Evolutionary conservation across 495 filamentous ascomycete genomes (phyloP).

Genomic region (Aspergillus saccharolyticus): DNA sequence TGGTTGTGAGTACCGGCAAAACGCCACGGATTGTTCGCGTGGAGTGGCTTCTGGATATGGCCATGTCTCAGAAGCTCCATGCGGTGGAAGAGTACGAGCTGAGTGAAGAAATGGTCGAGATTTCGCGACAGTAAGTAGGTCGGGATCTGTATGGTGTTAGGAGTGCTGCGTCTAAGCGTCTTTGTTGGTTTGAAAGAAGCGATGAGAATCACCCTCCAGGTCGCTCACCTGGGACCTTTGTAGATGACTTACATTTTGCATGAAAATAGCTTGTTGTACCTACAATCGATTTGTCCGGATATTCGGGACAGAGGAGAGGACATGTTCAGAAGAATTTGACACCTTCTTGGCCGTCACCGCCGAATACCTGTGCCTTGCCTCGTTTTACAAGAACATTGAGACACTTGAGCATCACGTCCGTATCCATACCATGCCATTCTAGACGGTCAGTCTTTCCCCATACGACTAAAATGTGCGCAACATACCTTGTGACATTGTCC

Average conservation of each 20-base stretch:
- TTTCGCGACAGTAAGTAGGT: slow-evolving; percentile 22
- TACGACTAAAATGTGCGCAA: neutral
- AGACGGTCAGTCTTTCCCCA: neutral
- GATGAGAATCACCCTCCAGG: slow-evolving; percentile 2
- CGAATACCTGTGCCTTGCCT: slow-evolving; percentile 91
- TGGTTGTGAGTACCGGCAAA: slow-evolving; percentile 67
- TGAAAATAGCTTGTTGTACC: slow-evolving; percentile 8
- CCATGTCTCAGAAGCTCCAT: slow-evolving; percentile 74
- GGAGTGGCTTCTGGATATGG: slow-evolving; percentile 86
- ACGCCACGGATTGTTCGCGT: slow-evolving; percentile 68
- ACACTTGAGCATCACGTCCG: slow-evolving; percentile 70
- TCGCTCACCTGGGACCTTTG: slow-evolving; percentile 8
- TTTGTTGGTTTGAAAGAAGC: neutral
- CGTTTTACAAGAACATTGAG: slow-evolving; percentile 75
- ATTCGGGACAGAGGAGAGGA: neutral
- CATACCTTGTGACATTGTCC: slow-evolving; percentile 53
- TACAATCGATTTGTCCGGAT: neutral
- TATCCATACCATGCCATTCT: slow-evolving; percentile 89
- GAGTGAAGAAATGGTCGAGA: slow-evolving; percentile 30
- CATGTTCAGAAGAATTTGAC: slow-evolving; percentile 91
- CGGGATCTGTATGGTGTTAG: neutral
- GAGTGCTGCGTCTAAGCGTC: slow-evolving; percentile 10
- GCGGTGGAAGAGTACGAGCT: slow-evolving; percentile 60
- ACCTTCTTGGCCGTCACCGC: slow-evolving; percentile 74
- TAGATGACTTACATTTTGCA: slow-evolving; percentile 11